Evolutionary conservation across 768 basidiomycete genomes (phyloP), one percentile per base, ranked within the genome.

Genomic region (Candolleomyces eurysporus): DNA sequence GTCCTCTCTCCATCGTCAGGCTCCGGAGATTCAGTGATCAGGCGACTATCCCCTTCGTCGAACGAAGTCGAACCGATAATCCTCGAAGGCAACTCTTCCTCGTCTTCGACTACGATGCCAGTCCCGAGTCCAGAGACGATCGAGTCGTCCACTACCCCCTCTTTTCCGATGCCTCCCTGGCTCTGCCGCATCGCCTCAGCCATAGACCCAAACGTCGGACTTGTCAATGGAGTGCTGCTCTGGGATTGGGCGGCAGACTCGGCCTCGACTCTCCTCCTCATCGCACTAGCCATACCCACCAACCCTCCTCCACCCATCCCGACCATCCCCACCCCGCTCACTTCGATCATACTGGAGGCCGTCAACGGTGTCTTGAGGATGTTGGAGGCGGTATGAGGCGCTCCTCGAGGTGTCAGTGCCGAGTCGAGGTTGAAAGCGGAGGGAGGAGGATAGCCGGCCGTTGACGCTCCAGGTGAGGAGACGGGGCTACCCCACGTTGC

Each of bases 71-170:
- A 26, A 26, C 2, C 26, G 26, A 26, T 26, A 36, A 36, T 36
- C 36, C 36, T 36, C 11, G 36, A 71, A 31, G 71, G 70, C 54
- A 72, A 65, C 58, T 79, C 75, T 58, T 82, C 80, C 13, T 80
- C 78, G 52, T 83, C 82, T 21, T 81, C 80, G 7, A 82, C 72
- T 0, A 82, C 78, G 56, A 83, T 78, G 19, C 75, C 66, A 46
- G 68, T 69, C 48, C 66, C 76, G 54, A 63, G 63, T 52, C 65
- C 72, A 14, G 53, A 64, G 11, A 56, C 61, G 13, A 60, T 62
- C 30, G 36, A 57, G 16, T 56, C 59, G 48, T 31, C 46, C 30
- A 32, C 26, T 13, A 26, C n/a, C 22, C 2, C n/a, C 22, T 16
- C 51, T 10, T 31, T 48, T 57, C 8, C 53, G 49, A 19, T 21